Conservation (phyloP, 2,329 filamentous ascomycete genomes). For the Coleophoma eucalyptorum region DNA sequence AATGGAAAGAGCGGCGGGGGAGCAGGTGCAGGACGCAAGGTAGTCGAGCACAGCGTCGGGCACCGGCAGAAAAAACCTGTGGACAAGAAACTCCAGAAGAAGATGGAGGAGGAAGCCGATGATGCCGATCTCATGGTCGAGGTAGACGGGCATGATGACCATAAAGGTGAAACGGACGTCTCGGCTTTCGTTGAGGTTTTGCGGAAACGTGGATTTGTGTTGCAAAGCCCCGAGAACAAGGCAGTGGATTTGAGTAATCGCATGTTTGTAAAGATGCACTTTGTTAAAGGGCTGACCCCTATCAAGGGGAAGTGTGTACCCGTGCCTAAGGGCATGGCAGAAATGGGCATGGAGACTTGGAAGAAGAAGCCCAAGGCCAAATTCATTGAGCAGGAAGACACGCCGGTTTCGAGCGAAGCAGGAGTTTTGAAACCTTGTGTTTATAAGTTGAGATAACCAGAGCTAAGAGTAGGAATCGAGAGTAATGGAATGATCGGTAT, state of each 20-base stretch:
- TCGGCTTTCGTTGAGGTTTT: constrained; percentile 83
- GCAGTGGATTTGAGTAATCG: constrained; percentile 83
- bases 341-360: constrained; percentile 57
- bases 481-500: no score
- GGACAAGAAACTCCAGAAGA: constrained; percentile 37
- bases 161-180: constrained; percentile 76
- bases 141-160: constrained; percentile 64
- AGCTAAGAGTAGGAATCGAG: no score
- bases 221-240: constrained; percentile 55
- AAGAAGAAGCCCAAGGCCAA: constrained; percentile 75
- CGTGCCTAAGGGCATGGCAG: constrained; percentile 34
- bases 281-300: constrained; percentile 77
- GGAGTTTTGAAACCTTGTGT: constrained; percentile 85
- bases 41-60: constrained; percentile 68
- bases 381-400: constrained; percentile 60
- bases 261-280: constrained; percentile 98
- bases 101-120: constrained; percentile 39
- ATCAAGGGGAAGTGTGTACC: constrained; percentile 70
- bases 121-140: constrained; percentile 61
- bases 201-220: constrained; percentile 75
- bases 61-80: constrained; percentile 53
- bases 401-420: constrained; percentile 60
- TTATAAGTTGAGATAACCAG: constrained; percentile 70
- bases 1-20: constrained; percentile 16
- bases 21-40: constrained; percentile 22